Base-by-base conservation (phyloP, 2,329 filamentous ascomycete species). In the Fusarium sp. region DNA sequence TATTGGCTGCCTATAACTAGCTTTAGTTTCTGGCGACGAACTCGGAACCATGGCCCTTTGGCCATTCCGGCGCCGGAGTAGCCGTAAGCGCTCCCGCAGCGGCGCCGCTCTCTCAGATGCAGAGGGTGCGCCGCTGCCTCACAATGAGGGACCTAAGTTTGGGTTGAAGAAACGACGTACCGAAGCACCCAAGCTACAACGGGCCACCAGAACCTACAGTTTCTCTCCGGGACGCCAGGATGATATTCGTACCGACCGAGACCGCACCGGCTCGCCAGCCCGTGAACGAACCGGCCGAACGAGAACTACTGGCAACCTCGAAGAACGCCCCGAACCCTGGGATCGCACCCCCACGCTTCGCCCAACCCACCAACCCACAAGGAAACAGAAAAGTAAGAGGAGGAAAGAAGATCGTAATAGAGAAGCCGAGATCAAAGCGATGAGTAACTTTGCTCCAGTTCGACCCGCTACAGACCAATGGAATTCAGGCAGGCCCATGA, bases 401-500 rank as follows among this genome's bases (percentile, higher is more conserved):
- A 89, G 90, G 73, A 90, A 90, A 70, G 85, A 91, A 66, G 92
- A 96, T 66, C 87, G 88, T 75, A 85, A 91, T 59, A 87, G 95
- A 58, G 94, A 97, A 79, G 92, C 92, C 65, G 93, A 97, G 79
- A 94, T 97, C 75, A 92, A 90, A 75, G 89, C 92, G 53, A 92
- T 97, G 91, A 91, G 88, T 74, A 87, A 88, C 39, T 86, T 85
- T 63, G 86, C 90, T 69, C 89, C 92, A 8, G 81, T 89, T 52
- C 87, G 91, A 50, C 84, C 89, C 8, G 85, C 85, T 13, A 84
- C 85, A 46, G 85, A 89, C 62, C 82, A 84, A 31, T 87, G 85
- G 76, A 85, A 85, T 52, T 82, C 88, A 43, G 85, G 91, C 43
- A 85, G 87, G 59, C 86, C 84, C 3, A 78, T 85, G 73, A 87